Evolutionary conservation across 352 stramenopile species (phyloP), one percentile per base, ranked within the genome.

Genomic region (Phytophthora capsici): DNA sequence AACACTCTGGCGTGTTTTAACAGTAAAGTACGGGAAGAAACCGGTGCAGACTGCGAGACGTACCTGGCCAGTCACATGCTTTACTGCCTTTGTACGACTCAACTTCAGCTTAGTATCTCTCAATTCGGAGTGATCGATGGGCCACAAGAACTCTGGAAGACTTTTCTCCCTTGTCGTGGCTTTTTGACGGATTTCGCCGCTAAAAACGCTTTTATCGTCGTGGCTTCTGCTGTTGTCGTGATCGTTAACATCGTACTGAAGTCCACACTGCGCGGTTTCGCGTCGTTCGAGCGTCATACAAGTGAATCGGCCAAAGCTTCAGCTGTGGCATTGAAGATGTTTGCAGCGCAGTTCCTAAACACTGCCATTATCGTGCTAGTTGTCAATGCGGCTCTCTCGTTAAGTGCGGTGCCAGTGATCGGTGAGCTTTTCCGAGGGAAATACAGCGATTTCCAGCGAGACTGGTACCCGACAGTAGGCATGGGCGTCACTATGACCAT

Each of bases 401-500:
- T 91, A 12, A 70, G 51, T 5, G 48, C 51, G 1, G 54, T 89
- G 7, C 83, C 84, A 1, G 23, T 93, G 7, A 45, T 82, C 1
- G 69, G 71, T 0, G 80, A 91, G 1, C 69, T 95, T 4, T 81
- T 95, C 45, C 74, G 90, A 43, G 88, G 88, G 25, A 88, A 93
- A 46, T 96, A 84, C 62, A 71, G 23, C 3, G 88, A 96, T 60
- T 95, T 96, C 66, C 80, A 94, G 53, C 86, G 87, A 36, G 78
- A 90, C 6, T 96, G 88, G 88, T 96, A 95, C 66, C 83, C 85
- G 12, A 92, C 73, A 5, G 88, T 96, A n/a, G 88, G 88, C 32
- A 91, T 94, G 69, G 86, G 84, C 26, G 87, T 96, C 60, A 91
- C 88, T 0, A 90, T 85, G 71, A 94, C 86, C 6, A 96, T 96